Conservation (phyloP, 257 asterid genomes). For the Solanum pinnatisectum region DNA sequence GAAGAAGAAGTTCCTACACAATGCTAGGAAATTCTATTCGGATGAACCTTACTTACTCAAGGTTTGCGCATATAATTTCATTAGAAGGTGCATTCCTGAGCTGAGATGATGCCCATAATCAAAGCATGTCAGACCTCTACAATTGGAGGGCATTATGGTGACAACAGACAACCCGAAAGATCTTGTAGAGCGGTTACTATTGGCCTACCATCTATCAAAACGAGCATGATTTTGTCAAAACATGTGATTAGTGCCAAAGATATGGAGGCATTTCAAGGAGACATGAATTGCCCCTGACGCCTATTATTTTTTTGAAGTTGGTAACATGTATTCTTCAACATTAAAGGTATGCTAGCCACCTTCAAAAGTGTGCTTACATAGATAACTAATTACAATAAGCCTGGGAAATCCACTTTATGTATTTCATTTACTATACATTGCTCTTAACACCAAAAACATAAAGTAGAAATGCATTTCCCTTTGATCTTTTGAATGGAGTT, state of each 20-base stretch:
- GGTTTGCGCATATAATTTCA: neutral
- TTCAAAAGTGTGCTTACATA: neutral
- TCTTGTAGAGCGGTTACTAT: neutral
- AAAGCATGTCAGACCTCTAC: neutral
- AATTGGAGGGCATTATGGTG: neutral
- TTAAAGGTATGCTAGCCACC: neutral
- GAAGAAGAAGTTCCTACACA: neutral
- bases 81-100: neutral
- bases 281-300: neutral
- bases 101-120: neutral
- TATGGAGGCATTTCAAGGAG: neutral
- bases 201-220: neutral
- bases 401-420: neutral
- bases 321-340: neutral
- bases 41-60: neutral
- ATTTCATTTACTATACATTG: neutral
- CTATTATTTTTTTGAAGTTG: neutral
- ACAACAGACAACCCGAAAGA: neutral
- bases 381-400: neutral
- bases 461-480: neutral
- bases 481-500: neutral
- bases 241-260: neutral
- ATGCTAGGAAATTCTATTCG: neutral
- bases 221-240: neutral
- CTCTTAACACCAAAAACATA: neutral